These are phyloP conservation scores for Forsythia viridissima DNA, from an alignment of 257 asterid species.

Conservation along the genomic window DNA sequence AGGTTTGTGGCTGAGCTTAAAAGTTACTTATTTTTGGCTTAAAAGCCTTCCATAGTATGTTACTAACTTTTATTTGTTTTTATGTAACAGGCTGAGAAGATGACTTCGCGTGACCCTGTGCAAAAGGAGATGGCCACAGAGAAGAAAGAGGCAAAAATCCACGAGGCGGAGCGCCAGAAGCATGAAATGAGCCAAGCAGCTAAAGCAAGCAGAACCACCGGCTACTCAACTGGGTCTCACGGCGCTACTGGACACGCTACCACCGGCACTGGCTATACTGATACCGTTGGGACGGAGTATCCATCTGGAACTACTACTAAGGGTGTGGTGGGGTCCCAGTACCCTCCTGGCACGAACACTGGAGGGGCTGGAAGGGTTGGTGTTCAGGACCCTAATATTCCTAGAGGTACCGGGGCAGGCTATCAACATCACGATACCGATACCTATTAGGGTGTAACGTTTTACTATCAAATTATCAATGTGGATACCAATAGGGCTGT, in stretches of 20 bases:
- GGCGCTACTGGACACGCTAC: not conserved
- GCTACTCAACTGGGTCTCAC: not conserved
- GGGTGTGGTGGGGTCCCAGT: not conserved
- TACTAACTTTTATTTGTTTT: not conserved
- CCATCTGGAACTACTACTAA: not conserved
- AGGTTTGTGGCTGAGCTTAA: not conserved
- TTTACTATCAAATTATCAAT: not conserved
- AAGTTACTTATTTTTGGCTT: too few species aligned
- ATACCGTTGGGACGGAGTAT: not conserved
- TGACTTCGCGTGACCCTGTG: constrained; percentile 32
- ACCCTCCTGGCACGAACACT: not conserved
- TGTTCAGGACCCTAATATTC: not conserved
- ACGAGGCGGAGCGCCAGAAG: constrained; percentile 34
- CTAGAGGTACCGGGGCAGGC: not conserved
- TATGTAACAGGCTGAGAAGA: constrained; percentile 28
- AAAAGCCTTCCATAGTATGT: too few species aligned
- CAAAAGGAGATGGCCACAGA: constrained; percentile 37
- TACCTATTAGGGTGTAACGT: not conserved
- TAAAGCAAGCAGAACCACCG: constrained; percentile 1
- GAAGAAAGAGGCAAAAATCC: constrained; percentile 31
- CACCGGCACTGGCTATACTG: not conserved
- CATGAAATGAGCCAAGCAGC: constrained; percentile 13
- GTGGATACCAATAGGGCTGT: not conserved
- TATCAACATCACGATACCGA: not conserved
- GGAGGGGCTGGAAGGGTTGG: not conserved